Evolutionary conservation across 2,329 filamentous ascomycete genomes (phyloP), one percentile per base, ranked within the genome.

Genomic region (Zymoseptoria ardabiliae): DNA sequence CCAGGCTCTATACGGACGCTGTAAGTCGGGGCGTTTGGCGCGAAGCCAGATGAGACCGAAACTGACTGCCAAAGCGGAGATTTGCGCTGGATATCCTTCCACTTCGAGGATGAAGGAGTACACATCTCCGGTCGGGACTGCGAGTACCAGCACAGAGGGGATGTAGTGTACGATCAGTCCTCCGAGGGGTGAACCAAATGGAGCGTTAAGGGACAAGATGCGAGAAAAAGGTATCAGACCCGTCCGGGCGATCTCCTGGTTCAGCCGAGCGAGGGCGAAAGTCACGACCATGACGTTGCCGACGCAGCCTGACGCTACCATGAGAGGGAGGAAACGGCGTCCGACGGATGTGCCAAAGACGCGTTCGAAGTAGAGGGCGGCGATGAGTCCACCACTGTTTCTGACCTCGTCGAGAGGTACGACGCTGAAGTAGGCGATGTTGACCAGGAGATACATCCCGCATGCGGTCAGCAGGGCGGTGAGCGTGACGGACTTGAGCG

Each of bases 41-140:
- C 88, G 81, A 5, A 91, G 75, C 72, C 83, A 80, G 0, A 89
- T 65, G 0, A 89, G 74, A 0, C 86, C 86, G 7, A 79, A 64
- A 0, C 81, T 81, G 0, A 84, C 75, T 0, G 83, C 82, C 1
- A 89, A 69, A 0, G 79, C 79, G 58, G 86, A 80, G 13, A 89
- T 75, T 59, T 88, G 83, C 0, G 78, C 83, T 0, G 86, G 82
- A 64, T 89, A 90, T 0, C 84, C 85, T 66, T 90, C 86, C 0
- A 90, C 83, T 53, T 90, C 86, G 0, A 89, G 75, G 25, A 90
- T 89, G 66, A 91, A 89, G 9, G 83, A 85, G 72, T 90, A 91
- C 0, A 87, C 84, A 53, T 87, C 82, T 2, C 79, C 77, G 0
- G 85, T 84, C 0, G 86, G 86, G 0, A 88, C 75, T 0, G 79